Percentiles rank a stretch among this genome's conserved stretches.
phyloP scores from a whole-genome alignment of 768 basidiomycete genomes.

The Kwoniella dendrophila region DNA sequence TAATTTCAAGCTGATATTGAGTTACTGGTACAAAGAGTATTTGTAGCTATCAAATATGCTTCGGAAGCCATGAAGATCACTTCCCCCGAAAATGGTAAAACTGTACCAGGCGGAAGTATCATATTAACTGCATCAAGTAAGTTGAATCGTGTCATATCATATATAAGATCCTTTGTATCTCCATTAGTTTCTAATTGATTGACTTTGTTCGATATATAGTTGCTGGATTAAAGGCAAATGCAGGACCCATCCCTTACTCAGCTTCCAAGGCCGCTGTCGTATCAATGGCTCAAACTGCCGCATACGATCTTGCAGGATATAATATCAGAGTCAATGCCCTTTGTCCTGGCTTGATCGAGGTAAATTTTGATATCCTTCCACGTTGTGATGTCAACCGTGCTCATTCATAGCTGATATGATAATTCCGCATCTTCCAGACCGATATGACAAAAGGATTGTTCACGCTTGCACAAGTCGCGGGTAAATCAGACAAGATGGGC shows the following conservation, averaged over 20 bases:
- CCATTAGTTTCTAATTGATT: background rate
- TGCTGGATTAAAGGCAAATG: constrained; percentile 38
- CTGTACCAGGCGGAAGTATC: constrained; percentile 73
- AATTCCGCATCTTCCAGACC: no score
- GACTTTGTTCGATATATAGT: constrained; percentile 17
- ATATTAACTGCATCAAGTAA: constrained; percentile 78
- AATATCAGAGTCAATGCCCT: constrained; percentile 86
- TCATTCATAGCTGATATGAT: background rate
- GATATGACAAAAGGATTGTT: constrained; percentile 84
- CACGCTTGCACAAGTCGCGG: constrained; percentile 72
- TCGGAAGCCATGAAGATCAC: constrained; percentile 76
- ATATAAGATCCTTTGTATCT: background rate
- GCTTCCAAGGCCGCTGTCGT: constrained; percentile 93
- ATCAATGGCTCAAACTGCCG: constrained; percentile 78
- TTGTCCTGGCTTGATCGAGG: constrained; percentile 86
- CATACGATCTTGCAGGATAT: constrained; percentile 75
- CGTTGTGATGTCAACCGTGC: no score
- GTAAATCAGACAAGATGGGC: constrained; percentile 75
- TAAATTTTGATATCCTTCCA: constrained; percentile 13
- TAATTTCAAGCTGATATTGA: background rate
- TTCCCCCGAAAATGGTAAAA: constrained; percentile 71
- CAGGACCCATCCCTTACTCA: constrained; percentile 64
- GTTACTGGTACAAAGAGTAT: constrained; percentile 63
- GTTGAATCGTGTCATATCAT: no score
- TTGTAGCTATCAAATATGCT: constrained; percentile 83